These are phyloP conservation scores for Falciphora oryzae DNA, from an alignment of 2,329 filamentous ascomycete species.

Conservation along the genomic window DNA sequence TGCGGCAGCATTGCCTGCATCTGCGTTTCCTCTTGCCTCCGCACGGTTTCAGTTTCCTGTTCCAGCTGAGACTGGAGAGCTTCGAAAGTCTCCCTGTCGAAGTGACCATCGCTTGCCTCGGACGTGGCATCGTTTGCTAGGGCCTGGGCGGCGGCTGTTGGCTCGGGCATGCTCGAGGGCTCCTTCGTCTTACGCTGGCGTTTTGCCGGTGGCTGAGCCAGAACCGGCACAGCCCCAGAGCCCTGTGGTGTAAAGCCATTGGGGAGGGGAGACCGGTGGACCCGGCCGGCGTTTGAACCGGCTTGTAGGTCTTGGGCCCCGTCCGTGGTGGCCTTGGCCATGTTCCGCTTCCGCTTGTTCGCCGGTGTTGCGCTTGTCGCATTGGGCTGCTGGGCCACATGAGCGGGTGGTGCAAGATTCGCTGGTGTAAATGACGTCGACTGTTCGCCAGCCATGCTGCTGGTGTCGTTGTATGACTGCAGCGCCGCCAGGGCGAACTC, in stretches of 20 bases:
- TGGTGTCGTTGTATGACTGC: conserved; percentile 1
- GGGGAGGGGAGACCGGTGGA: conserved; percentile 3
- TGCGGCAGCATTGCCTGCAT: background rate
- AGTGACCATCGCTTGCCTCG: conserved; percentile 15
- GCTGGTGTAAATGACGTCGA: conserved; percentile 10
- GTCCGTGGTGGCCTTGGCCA: conserved; percentile 15
- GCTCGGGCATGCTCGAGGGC: conserved; percentile 9
- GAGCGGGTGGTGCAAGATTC: conserved; percentile 2
- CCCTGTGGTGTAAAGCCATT: conserved; percentile 13
- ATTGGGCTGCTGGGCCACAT: conserved; percentile 9
- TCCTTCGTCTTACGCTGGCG: conserved; percentile 32
- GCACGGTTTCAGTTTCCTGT: conserved; percentile 17
- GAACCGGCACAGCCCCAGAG: conserved; percentile 8
- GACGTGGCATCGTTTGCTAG: background rate
- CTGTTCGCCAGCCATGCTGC: conserved; percentile 1
- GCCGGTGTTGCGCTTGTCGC: conserved; percentile 11
- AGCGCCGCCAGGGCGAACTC: conserved; percentile 7
- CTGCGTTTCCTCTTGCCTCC: conserved; percentile 11
- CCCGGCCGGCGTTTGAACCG: background rate
- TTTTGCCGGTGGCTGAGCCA: conserved; percentile 27
- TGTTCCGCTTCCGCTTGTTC: conserved; percentile 27
- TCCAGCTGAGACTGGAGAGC: conserved; percentile 23
- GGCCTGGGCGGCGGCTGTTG: background rate
- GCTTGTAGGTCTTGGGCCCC: conserved; percentile 3
- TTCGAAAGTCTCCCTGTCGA: conserved; percentile 23